Evolutionary conservation across 768 basidiomycete genomes (phyloP), one percentile per base, ranked within the genome.

Genomic region (Lentinula detonsa): DNA sequence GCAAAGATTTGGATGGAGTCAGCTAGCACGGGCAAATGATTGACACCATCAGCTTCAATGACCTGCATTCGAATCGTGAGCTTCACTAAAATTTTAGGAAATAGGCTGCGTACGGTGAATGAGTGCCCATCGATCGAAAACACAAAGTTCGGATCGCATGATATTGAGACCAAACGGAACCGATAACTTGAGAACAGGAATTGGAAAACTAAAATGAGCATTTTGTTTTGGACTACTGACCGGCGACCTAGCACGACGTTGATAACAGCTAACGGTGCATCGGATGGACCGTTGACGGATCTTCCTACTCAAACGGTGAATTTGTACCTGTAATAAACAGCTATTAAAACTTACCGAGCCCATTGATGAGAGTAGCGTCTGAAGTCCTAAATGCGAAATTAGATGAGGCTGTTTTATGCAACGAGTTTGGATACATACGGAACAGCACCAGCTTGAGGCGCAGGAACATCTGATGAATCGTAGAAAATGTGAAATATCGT

Each of bases 21-120:
- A 4, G 73, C 71, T 16, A 58, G 39, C 8, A 73, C 37, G 15
- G 69, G 71, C 10, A 70, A 53, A 10, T 66, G 65, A 40, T 70
- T 69, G 21, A 70, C 68, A 7, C 71, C 71, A 37, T 75, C 77
- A 3, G 67, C 72, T 61, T 71, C 73, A 55, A 80, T 81, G 48
- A 74, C 46, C 45, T 59, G 35, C 49, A n/a, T 42, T 15, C 18
- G 9, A 34, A 21, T 8, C 35, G 23, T 31, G 43, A 50, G 48
- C 23, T 35, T 28, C 46, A 34, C 10, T 18, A n/a, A 21, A 8
- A 60, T 39, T 9, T 13, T 1, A 21, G 4, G 16, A n/a, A 15
- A 18, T 42, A 11, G 5, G 7, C 18, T 13, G n/a, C 51, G 11
- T 43, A 53, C 68, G 34, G 70, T 67, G 5, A 72, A 55, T 2